These are phyloP conservation scores for Arthrobotrys megalospora DNA, from an alignment of 2,329 filamentous ascomycete species.

Conservation along the genomic window DNA sequence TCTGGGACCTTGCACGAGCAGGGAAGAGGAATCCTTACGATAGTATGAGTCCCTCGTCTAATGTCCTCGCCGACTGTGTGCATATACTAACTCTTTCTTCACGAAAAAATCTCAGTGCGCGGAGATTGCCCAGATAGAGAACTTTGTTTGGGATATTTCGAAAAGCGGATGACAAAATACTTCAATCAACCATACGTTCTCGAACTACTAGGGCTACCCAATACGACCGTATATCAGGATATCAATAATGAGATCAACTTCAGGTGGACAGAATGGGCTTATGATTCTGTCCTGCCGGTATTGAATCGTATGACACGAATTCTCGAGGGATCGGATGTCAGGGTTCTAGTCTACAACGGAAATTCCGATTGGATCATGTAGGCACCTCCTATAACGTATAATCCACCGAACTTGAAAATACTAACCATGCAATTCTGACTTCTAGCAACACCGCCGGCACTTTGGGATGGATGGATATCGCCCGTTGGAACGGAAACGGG, in stretches of 20 bases:
- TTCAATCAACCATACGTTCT: slow-evolving; percentile 39
- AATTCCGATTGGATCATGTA: slow-evolving; percentile 55
- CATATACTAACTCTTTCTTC: neutral
- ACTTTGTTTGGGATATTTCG: slow-evolving; percentile 25
- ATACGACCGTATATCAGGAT: slow-evolving; percentile 36
- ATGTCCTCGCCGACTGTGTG: no score
- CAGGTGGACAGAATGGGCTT: slow-evolving; percentile 38
- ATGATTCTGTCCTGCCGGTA: slow-evolving; percentile 27
- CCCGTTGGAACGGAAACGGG: slow-evolving; percentile 44
- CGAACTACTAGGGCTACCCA: slow-evolving; percentile 29
- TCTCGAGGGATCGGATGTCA: slow-evolving; percentile 33
- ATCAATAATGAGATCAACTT: slow-evolving; percentile 37
- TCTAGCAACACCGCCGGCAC: slow-evolving; percentile 27
- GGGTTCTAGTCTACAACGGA: slow-evolving; percentile 45
- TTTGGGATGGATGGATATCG: slow-evolving; percentile 51
- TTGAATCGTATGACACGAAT: slow-evolving; percentile 27
- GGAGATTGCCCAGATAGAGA: slow-evolving; percentile 42
- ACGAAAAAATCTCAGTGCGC: slow-evolving; percentile 24
- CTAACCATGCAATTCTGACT: neutral
- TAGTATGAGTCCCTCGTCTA: slow-evolving; percentile 22
- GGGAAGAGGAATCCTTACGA: slow-evolving; percentile 49
- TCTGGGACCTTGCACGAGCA: slow-evolving; percentile 42
- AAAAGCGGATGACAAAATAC: slow-evolving; percentile 44
- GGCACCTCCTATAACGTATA: neutral
- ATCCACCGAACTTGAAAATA: neutral